Percentiles rank a stretch among this genome's conserved stretches.
These are phyloP conservation scores for Collybia sordida DNA, from an alignment of 768 basidiomycete genomes.

Conservation along the genomic window DNA sequence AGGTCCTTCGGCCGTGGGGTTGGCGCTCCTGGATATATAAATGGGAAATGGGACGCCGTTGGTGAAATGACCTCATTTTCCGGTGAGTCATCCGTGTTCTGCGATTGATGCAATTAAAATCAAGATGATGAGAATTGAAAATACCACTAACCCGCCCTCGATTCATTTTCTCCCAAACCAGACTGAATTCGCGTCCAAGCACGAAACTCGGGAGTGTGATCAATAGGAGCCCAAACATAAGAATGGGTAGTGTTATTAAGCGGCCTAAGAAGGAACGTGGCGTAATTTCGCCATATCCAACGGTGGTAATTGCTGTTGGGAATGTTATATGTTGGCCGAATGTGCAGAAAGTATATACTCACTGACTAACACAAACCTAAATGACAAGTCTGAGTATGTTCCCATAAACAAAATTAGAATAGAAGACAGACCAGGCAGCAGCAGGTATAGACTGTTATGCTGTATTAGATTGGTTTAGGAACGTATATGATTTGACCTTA, in stretches of 20 bases:
- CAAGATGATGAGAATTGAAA: background rate
- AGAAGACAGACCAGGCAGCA: slow-evolving; percentile 53
- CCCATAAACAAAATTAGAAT: slow-evolving; percentile 44
- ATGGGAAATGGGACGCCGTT: slow-evolving; percentile 8
- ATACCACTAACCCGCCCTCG: slow-evolving; percentile 36
- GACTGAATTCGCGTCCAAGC: slow-evolving; percentile 86
- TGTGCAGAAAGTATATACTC: slow-evolving; percentile 30
- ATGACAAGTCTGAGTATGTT: background rate
- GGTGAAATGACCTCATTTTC: too few species aligned
- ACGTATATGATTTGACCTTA: slow-evolving; percentile 25
- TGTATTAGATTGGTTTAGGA: background rate
- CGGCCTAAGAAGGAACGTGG: slow-evolving; percentile 88
- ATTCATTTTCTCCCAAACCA: slow-evolving; percentile 86
- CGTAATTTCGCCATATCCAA: slow-evolving; percentile 91
- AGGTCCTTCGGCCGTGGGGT: slow-evolving; percentile 36
- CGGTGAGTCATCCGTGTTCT: background rate
- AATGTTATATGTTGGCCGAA: slow-evolving; percentile 1
- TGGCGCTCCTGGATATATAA: slow-evolving; percentile 4
- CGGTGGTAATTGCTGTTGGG: slow-evolving; percentile 76
- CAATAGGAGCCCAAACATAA: slow-evolving; percentile 83
- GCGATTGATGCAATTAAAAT: background rate
- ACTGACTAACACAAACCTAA: slow-evolving; percentile 80
- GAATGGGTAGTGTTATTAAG: slow-evolving; percentile 80
- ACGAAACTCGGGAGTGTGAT: slow-evolving; percentile 93
- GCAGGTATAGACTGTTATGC: slow-evolving; percentile 42